Evolutionary conservation across 2,329 filamentous ascomycete species (phyloP).

Genomic region (Aspergillus sp.): DNA sequence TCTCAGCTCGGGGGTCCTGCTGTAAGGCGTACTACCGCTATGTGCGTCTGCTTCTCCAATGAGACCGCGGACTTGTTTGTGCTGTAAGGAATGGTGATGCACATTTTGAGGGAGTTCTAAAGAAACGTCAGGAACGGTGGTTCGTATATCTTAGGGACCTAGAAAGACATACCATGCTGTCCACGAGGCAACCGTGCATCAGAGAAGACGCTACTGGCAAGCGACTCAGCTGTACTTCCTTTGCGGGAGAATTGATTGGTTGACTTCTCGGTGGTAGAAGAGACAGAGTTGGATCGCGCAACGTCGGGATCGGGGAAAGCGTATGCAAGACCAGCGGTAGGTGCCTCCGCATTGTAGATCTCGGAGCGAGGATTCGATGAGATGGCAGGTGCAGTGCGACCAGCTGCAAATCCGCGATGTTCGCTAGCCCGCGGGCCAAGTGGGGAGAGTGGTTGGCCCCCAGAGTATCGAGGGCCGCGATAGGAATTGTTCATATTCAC

Average conservation of each 20-base stretch:
- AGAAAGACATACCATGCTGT: slow-evolving; percentile 48
- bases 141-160: neutral
- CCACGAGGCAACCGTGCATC: slow-evolving; percentile 49
- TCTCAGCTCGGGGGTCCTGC: slow-evolving; percentile 51
- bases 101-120: slow-evolving; percentile 50
- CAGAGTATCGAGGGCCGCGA: slow-evolving; percentile 45
- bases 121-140: neutral
- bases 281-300: slow-evolving; percentile 40
- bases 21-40: slow-evolving; percentile 49
- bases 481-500: slow-evolving; percentile 38
- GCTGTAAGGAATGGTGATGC: slow-evolving; percentile 51
- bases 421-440: slow-evolving; percentile 42
- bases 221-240: slow-evolving; percentile 49
- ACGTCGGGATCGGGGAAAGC: slow-evolving; percentile 53
- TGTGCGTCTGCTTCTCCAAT: slow-evolving; percentile 48
- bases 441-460: slow-evolving; percentile 43
- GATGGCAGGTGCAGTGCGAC: slow-evolving; percentile 52
- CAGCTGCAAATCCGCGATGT: slow-evolving; percentile 45
- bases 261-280: slow-evolving; percentile 36
- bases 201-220: slow-evolving; percentile 50
- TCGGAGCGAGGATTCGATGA: slow-evolving; percentile 52
- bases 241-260: slow-evolving; percentile 45
- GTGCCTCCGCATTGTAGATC: slow-evolving; percentile 53
- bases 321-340: slow-evolving; percentile 53
- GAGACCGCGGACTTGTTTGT: slow-evolving; percentile 51